Base-by-base conservation (phyloP, 2,329 filamentous ascomycete species). In the Aspergillus sp. region DNA sequence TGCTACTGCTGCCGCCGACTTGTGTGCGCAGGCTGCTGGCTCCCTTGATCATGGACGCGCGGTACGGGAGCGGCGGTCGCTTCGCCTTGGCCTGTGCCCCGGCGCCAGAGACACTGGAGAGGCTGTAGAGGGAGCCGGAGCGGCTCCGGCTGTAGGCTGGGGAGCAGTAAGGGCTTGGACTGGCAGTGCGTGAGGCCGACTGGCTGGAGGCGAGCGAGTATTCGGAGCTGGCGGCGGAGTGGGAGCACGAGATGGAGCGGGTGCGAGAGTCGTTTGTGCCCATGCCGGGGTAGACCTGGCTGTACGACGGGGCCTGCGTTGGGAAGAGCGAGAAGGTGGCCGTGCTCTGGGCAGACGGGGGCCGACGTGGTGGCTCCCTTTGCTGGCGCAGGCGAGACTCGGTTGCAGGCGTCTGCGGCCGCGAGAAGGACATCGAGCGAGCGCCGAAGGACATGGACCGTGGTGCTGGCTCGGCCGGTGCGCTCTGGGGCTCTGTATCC, bases 21-120 rank as follows among this genome's bases (percentile, higher is more conserved):
- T 71, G 70, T 0, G 69, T 69, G 5, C 66, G 68, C 12, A 72
- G 59, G 34, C 67, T 71, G 54, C 62, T 70, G 61, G 68, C 68
- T 48, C 68, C 64, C 34, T 71, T 68, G 41, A 70, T 65, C 1
- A 69, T 59, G 42, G 67, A 68, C 17, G 60, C 62, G 5, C 66
- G 66, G 53, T 67, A 63, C 20, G 64, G 64, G 2, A 61, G 20
- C 1, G 62, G 66, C 3, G 68, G 64, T 26, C 66, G 64, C 13
- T 63, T 62, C 4, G 55, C 42, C 22, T 49, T 24, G 13, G 42
- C 22, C 13, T 45, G 39, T 15, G 30, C 36, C 9, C 15, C 39
- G 11, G 41, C 39, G 6, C 15, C 42, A 1, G 66, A 61, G 17
- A 64, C 54, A 44, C 65, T 69, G 12, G 63, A 64, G 13, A 64